Base-by-base conservation (phyloP, 2,329 filamentous ascomycete species). In the Colletotrichum siamense region DNA sequence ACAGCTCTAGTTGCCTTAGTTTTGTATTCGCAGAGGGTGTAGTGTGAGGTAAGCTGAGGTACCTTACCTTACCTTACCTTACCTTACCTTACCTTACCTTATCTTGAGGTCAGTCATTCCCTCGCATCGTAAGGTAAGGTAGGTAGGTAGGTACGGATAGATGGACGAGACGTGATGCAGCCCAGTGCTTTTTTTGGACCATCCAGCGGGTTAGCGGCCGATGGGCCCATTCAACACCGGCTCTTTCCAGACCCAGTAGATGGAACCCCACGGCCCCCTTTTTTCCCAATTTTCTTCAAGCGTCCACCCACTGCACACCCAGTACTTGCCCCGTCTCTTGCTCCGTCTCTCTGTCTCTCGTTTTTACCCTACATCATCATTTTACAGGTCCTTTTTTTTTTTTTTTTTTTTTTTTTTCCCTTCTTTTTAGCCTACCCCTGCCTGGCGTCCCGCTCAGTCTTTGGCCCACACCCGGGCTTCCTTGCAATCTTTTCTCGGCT, bases 111-210 rank as follows among this genome's bases (percentile, higher is more conserved):
- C n/a, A n/a, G n/a, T n/a, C n/a, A n/a, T n/a, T n/a, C n/a, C n/a
- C n/a, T n/a, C n/a, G n/a, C n/a, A n/a, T n/a, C n/a, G n/a, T n/a
- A 24, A 24, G 24, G 24, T 39, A 39, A 18, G 36, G 16, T 5
- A 18, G 8, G 7, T 39, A 18, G 36, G 16, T 39, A 39, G 36
- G 36, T 5, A 39, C 12, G 32, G 32, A 34, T 34, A 36, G 16
- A 39, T 39, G 16, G 36, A 39, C 16, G 57, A 61, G 57, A 59
- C 22, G 12, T 6, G 28, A 61, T 61, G 57, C 57, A 61, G 57
- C 28, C 32, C 62, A 22, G 59, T 36, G 69, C 71, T 79, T 76
- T 71, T 76, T 71, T 71, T 77, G 77, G 57, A 68, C 55, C 59
- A 3, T 9, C n/a, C 13, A 32, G n/a, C 26, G 22, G n/a, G n/a